These are phyloP conservation scores for Parascedosporium putredinis DNA, from an alignment of 2,329 filamentous ascomycete genomes.

Conservation along the genomic window DNA sequence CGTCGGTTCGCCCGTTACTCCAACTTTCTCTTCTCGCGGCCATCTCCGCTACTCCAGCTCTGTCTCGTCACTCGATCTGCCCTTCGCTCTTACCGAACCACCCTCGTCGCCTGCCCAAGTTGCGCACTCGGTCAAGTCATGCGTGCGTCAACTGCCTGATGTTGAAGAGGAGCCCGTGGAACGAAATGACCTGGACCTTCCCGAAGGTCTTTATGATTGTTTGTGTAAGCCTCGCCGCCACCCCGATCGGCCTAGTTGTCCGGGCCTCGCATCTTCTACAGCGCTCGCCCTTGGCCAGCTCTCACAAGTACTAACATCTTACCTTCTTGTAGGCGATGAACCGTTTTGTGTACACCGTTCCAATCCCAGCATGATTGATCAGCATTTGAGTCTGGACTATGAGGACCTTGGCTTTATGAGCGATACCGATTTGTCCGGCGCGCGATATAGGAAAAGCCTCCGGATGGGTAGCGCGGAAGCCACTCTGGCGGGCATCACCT, in stretches of 20 bases:
- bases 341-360: slow-evolving; percentile 20
- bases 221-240: slow-evolving; percentile 53
- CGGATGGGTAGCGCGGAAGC: slow-evolving; percentile 35
- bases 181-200: slow-evolving; percentile 48
- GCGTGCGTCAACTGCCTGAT: slow-evolving; percentile 62
- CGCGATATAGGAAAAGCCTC: slow-evolving; percentile 41
- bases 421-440: slow-evolving; percentile 46
- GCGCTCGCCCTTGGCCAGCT: not conserved
- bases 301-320: slow-evolving; percentile 12
- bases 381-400: slow-evolving; percentile 32
- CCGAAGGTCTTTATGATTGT: slow-evolving; percentile 50
- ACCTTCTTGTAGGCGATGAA: slow-evolving; percentile 35
- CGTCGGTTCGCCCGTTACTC: slow-evolving; percentile 58
- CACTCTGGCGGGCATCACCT: slow-evolving; percentile 50
- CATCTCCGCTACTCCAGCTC: slow-evolving; percentile 63
- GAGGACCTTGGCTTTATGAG: slow-evolving; percentile 60
- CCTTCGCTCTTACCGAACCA: slow-evolving; percentile 37
- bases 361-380: slow-evolving; percentile 7
- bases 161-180: slow-evolving; percentile 76
- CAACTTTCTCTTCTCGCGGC: slow-evolving; percentile 56
- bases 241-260: slow-evolving; percentile 5
- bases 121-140: slow-evolving; percentile 28
- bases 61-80: slow-evolving; percentile 63
- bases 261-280: not conserved
- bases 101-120: slow-evolving; percentile 40